phyloP scores from a whole-genome alignment of 2,329 filamentous ascomycete species.

The Ophiosphaerella herpotricha region DNA sequence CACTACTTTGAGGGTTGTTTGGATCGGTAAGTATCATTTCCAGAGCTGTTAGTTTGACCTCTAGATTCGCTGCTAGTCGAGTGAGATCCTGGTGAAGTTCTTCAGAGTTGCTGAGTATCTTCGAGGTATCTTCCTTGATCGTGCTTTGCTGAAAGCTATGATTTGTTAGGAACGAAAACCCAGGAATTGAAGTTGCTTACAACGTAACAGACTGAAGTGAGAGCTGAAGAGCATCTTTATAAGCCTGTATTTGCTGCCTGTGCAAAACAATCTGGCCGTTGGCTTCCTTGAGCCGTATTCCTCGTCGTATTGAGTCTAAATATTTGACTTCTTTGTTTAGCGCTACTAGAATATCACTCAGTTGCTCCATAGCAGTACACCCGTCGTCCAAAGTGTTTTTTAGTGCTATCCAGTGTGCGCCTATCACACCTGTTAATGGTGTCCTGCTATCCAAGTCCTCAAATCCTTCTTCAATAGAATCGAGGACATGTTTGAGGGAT shows the following conservation, averaged over 20 bases:
- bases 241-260: conserved; percentile 1
- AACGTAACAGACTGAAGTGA: conserved; percentile 2
- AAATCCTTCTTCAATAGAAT: conserved; percentile 2
- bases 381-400: not conserved
- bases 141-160: conserved; percentile 1
- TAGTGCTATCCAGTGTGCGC: not conserved
- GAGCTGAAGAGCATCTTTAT: conserved; percentile 1
- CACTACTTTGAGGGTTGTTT: no score
- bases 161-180: not conserved
- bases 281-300: not conserved
- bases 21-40: not conserved
- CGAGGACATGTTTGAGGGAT: not conserved
- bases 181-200: not conserved
- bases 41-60: not conserved
- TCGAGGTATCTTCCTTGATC: not conserved
- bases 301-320: not conserved
- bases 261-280: conserved; percentile 1
- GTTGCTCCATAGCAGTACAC: not conserved
- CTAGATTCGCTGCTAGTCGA: not conserved
- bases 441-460: conserved; percentile 1
- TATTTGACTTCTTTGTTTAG: not conserved
- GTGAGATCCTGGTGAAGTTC: not conserved
- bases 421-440: conserved; percentile 2
- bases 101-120: not conserved
- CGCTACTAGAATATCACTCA: not conserved